Base-by-base conservation (phyloP, 2,329 filamentous ascomycete genomes). In the Botrytis galanthina region DNA sequence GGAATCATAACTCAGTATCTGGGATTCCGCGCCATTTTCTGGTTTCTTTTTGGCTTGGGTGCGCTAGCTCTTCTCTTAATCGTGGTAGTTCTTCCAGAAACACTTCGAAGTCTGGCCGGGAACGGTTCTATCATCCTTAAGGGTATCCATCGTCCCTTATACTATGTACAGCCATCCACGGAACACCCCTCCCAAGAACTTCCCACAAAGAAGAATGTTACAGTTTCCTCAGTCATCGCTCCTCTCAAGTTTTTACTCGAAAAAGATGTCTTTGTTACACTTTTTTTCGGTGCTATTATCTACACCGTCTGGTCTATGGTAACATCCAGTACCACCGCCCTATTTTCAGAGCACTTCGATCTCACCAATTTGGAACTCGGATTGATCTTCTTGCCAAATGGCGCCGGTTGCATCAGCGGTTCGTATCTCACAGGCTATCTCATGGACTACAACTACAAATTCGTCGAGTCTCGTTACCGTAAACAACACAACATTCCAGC, bases 11-110 rank as follows among this genome's bases (percentile, higher is more conserved):
- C 82, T 1, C 81, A 83, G 39, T 80, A 80, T 42, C 76, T 87
- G 0, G 86, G 85, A 1, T 88, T 85, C 84, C 80, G 82, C 62
- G 80, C 82, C 5, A 83, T 87, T 16, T 88, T 88, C 75, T 87
- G 85, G 84, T 85, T 87, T 71, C 80, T 69, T 57, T 32, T 69
- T 88, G 22, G 79, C 82, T 35, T 78, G 35, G 63, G 80, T 32
- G 76, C 85, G 8, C 22, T 83, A 2, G 79, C 81, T 7, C 80
- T 85, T 35, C 48, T 85, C 7, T 70, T 84, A 20, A 82, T 78
- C 9, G 70, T 69, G n/a, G 35, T 8, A 4, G 8, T 69, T 42
- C 66, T 79, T 26, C 78, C 78, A 0, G 78, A 79, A 62, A 79
- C 78, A 3, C 72, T 76, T n/a, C 74, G 78, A 61, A 73, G 70